Evolutionary conservation across 495 filamentous ascomycete species (phyloP).

Genomic region (Schizothecium vesticola): DNA sequence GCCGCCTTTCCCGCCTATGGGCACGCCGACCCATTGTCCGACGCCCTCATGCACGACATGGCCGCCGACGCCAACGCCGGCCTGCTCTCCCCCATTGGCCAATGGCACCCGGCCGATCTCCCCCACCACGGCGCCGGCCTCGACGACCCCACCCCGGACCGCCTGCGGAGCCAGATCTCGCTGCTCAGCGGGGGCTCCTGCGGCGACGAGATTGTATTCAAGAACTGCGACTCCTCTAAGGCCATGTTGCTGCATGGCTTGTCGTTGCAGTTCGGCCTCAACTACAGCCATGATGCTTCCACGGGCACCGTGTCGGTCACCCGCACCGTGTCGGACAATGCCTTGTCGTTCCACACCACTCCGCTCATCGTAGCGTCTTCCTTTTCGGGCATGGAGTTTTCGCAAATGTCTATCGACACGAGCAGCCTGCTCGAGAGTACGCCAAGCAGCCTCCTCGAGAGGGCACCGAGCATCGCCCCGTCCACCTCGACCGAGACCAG

Average conservation of each 20-base stretch:
- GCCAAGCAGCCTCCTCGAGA: background rate
- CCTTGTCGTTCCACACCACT: slow-evolving; percentile 1
- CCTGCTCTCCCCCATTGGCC: background rate
- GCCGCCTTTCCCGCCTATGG: slow-evolving; percentile 8
- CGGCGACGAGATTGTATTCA: slow-evolving; percentile 28
- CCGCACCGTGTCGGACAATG: slow-evolving; percentile 3
- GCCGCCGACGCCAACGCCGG: background rate
- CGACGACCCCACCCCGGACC: slow-evolving; percentile 10
- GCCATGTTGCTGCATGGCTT: slow-evolving; percentile 22
- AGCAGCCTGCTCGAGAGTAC: background rate
- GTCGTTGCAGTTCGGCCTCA: slow-evolving; percentile 24
- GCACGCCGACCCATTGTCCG: background rate
- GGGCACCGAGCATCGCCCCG: background rate
- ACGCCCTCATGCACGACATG: background rate
- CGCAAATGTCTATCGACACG: background rate
- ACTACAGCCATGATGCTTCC: slow-evolving; percentile 21
- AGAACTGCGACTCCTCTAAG: slow-evolving; percentile 26
- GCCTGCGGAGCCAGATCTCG: slow-evolving; percentile 24
- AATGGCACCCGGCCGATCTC: background rate
- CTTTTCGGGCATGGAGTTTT: slow-evolving; percentile 8
- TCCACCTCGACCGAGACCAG: background rate
- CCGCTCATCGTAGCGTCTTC: background rate
- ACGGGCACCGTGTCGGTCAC: slow-evolving; percentile 19
- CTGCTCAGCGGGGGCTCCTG: slow-evolving; percentile 24
- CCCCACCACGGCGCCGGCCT: background rate